Conservation (phyloP, 345 rosid species). For the Camelina neglecta region DNA sequence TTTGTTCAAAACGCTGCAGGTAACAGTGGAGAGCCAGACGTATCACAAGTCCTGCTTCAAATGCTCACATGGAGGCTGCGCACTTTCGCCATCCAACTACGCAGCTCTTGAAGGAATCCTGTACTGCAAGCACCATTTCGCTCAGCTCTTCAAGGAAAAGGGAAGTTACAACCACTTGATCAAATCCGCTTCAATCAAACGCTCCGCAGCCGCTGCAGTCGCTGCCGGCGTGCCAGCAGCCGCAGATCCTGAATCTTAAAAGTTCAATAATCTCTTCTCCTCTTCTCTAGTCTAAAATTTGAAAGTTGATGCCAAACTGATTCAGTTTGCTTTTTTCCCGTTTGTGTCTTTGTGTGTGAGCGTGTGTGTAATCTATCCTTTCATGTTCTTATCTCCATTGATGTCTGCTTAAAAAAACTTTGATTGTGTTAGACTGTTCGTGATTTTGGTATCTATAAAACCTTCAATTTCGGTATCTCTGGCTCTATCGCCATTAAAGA, state of each 20-base stretch:
- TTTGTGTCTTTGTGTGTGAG: slow-evolving; percentile 28
- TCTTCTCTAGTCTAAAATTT: slow-evolving; percentile 27
- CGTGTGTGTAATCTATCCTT: slow-evolving; percentile 43
- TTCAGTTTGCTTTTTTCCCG: slow-evolving; percentile 19
- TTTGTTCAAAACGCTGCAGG: slow-evolving; percentile 45
- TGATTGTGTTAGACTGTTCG: slow-evolving; percentile 20
- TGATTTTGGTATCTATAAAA: slow-evolving; percentile 20
- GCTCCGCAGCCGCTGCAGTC: slow-evolving; percentile 67
- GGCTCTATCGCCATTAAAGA: not conserved
- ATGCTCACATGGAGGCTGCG: slow-evolving; percentile 81
- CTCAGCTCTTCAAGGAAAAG: slow-evolving; percentile 90
- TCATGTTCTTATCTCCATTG: slow-evolving; percentile 23
- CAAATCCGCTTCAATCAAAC: slow-evolving; percentile 86
- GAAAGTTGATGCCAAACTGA: slow-evolving; percentile 35
- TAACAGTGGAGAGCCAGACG: slow-evolving; percentile 81
- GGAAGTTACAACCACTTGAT: slow-evolving; percentile 96
- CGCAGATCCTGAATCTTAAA: slow-evolving; percentile 49
- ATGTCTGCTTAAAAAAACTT: slow-evolving; percentile 9
- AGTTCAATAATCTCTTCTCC: slow-evolving; percentile 1
- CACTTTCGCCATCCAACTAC: slow-evolving; percentile 71
- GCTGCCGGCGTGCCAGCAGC: slow-evolving; percentile 60
- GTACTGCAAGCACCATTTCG: slow-evolving; percentile 90
- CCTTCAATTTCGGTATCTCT: not conserved
- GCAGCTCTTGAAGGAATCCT: slow-evolving; percentile 79
- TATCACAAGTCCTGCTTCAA: slow-evolving; percentile 93